These are phyloP conservation scores for Metschnikowia baotianmanensis DNA, from an alignment of 805 yeast genomes.

Conservation along the genomic window DNA sequence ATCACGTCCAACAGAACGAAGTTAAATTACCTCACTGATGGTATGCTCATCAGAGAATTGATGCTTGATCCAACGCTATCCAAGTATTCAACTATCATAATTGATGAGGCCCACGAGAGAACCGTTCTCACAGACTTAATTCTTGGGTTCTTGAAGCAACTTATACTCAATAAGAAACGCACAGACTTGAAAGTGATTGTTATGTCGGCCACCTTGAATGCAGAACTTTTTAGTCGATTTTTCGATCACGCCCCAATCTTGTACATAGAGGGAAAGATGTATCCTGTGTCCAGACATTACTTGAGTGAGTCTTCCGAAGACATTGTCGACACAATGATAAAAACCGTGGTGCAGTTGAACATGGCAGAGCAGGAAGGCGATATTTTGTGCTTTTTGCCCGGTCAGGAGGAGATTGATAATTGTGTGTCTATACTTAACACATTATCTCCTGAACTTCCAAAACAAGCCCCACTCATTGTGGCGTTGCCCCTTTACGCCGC, in stretches of 20 bases:
- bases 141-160: conserved; percentile 79
- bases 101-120: conserved; percentile 98
- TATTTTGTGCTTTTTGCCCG: conserved; percentile 87
- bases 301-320: conserved; percentile 68
- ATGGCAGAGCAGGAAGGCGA: conserved; percentile 83
- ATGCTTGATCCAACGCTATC: conserved; percentile 67
- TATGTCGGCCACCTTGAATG: conserved; percentile 97
- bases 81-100: conserved; percentile 70
- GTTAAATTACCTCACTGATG: conserved; percentile 89
- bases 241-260: conserved; percentile 79
- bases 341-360: conserved; percentile 76
- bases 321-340: conserved; percentile 73
- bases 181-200: conserved; percentile 67
- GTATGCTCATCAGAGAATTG: conserved; percentile 91
- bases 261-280: conserved; percentile 87
- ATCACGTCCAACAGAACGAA: conserved; percentile 56
- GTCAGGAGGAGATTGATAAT: conserved; percentile 96
- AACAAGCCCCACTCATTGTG: conserved; percentile 69
- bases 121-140: conserved; percentile 88
- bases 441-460: conserved; percentile 64
- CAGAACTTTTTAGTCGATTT: conserved; percentile 77
- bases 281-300: conserved; percentile 73
- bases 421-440: conserved; percentile 61
- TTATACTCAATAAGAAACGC: conserved; percentile 48
- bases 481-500: conserved; percentile 93